Conservation (phyloP, 768 basidiomycete genomes). For the Calocera cornea region DNA sequence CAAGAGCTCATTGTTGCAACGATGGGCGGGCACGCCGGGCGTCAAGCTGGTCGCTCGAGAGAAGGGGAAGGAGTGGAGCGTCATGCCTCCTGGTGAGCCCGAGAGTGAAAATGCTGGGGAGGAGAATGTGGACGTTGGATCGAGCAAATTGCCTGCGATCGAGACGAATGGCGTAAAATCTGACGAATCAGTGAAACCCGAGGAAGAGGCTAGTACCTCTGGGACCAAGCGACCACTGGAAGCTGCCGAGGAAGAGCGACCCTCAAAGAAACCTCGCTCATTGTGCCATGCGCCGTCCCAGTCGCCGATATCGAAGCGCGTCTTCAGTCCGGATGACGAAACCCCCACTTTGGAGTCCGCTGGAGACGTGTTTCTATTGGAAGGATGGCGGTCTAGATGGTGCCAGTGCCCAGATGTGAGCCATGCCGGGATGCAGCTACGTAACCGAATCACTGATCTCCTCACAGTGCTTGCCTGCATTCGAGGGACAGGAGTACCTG, state of each 20-base stretch:
- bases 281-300: conserved; percentile 13
- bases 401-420: conserved; percentile 53
- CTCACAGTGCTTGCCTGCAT: conserved; percentile 42
- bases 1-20: conserved; percentile 37
- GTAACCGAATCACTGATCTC: background rate
- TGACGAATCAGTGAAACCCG: background rate
- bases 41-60: conserved; percentile 54
- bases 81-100: conserved; percentile 29
- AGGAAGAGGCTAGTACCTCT: background rate
- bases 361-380: conserved; percentile 63
- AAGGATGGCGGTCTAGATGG: conserved; percentile 66
- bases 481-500: conserved; percentile 45
- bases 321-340: background rate
- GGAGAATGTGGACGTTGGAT: conserved; percentile 19
- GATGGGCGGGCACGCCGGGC: conserved; percentile 56
- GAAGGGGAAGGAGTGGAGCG: conserved; percentile 14
- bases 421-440: background rate
- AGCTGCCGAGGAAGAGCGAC: conserved; percentile 23
- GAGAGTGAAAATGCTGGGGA: conserved; percentile 16
- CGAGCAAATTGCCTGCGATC: background rate
- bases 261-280: conserved; percentile 34
- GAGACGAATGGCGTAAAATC: background rate
- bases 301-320: background rate
- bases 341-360: conserved; percentile 15
- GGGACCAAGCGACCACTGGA: background rate